These are phyloP conservation scores for Neonectria ditissima DNA, from an alignment of 2,329 filamentous ascomycete species.

Conservation along the genomic window DNA sequence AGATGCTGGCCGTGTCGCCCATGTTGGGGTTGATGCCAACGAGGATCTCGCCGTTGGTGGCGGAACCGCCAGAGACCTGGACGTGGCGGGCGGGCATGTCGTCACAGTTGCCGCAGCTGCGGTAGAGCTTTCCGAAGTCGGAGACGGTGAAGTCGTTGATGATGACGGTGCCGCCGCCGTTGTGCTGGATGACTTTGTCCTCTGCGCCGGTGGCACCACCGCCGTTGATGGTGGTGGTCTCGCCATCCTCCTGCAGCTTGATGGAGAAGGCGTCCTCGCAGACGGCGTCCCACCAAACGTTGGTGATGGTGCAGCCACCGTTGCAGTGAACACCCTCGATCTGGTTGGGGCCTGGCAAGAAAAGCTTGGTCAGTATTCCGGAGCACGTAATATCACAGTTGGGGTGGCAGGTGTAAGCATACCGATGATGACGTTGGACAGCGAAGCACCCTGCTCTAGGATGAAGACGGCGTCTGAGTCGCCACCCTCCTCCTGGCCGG, in stretches of 20 bases:
- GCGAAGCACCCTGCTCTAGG: conserved; percentile 55
- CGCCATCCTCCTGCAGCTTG: conserved; percentile 42
- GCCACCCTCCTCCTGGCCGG: conserved; percentile 44
- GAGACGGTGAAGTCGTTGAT: conserved; percentile 56
- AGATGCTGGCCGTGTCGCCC: conserved; percentile 48
- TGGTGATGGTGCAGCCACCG: conserved; percentile 56
- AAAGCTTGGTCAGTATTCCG: not conserved
- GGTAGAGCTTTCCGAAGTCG: conserved; percentile 62
- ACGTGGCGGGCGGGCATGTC: conserved; percentile 55
- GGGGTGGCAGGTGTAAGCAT: not conserved
- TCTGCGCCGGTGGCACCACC: conserved; percentile 60
- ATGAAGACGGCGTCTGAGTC: conserved; percentile 57
- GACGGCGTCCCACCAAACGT: conserved; percentile 62
- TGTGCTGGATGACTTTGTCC: conserved; percentile 62
- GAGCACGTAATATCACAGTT: too few species aligned
- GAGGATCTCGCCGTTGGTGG: conserved; percentile 53
- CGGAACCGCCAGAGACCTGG: conserved; percentile 55
- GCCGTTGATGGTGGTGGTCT: conserved; percentile 54
- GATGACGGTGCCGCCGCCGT: conserved; percentile 58
- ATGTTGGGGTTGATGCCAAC: conserved; percentile 58
- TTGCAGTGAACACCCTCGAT: conserved; percentile 60
- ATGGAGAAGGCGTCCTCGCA: conserved; percentile 58
- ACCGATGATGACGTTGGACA: conserved; percentile 62
- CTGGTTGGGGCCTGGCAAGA: conserved; percentile 49
- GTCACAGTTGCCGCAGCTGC: conserved; percentile 60